Base-by-base conservation (phyloP, 2,329 filamentous ascomycete species). In the Periconia digitata region DNA sequence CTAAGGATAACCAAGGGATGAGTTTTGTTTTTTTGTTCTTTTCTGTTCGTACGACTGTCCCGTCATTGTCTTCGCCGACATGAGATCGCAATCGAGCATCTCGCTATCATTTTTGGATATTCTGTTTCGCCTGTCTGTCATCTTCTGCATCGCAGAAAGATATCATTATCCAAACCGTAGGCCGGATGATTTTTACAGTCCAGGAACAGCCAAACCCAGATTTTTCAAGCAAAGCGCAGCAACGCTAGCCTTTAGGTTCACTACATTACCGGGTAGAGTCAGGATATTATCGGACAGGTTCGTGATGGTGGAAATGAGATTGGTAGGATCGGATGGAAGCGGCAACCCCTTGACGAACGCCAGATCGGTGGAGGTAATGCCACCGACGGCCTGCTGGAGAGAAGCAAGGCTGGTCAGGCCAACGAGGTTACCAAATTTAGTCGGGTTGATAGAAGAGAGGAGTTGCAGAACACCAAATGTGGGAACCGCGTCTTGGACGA, bases 391-490 rank as follows among this genome's bases (percentile, higher is more conserved):
- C 20, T 43, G 34, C 35, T 45, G 29, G 8, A 58, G 43, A 13
- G 46, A 39, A 10, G 45, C 18, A 8, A 56, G 23, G 21, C 37
- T 58, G 6, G 47, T 55, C 10, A 60, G 46, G 16, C 29, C 44
- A 17, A 40, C 40, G 8, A 60, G 42, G 7, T 12, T 10, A 13
- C 42, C 36, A 47, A 59, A 59, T 37, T 59, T 59, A 43, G 18
- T 13, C 1, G 56, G 54, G 46, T 60, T 55, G 37, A 59, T 55
- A 17, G 47, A 22, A 21, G 51, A 35, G 1, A 59, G 54, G 24
- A 59, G 53, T 35, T 55, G 48, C 1, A 60, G 51, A 16, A 48
- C 51, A 18, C 49, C 55, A 35, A 60, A 53, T n/a, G 50, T 54
- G 15, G 56, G 40, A 20, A 54, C 53, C 0, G 47, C 40, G 44